phyloP scores from a whole-genome alignment of 441 rosid genomes.

The Theobroma grandiflorum region DNA sequence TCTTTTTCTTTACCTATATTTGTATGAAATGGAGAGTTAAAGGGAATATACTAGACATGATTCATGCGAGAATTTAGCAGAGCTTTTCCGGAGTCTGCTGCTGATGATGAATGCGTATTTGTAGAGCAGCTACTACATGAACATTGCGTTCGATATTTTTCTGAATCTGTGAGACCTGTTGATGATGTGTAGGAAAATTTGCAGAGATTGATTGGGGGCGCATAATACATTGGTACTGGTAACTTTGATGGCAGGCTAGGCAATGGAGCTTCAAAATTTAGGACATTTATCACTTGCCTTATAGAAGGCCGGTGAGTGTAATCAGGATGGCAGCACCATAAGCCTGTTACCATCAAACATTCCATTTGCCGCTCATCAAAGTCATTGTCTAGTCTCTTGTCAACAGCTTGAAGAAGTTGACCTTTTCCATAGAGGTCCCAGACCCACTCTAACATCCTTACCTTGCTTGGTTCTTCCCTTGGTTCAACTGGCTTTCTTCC shows the following conservation, averaged over 20 bases:
- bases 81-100: conserved; percentile 36
- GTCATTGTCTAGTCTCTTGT: conserved; percentile 41
- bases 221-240: conserved; percentile 63
- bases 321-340: conserved; percentile 87
- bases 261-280: conserved; percentile 58
- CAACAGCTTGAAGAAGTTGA: conserved; percentile 51
- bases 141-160: conserved; percentile 28
- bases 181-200: conserved; percentile 41
- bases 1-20: neutral
- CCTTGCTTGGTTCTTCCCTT: conserved; percentile 46
- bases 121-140: conserved; percentile 37
- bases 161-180: conserved; percentile 32
- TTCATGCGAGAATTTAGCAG: conserved; percentile 28
- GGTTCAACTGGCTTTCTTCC: conserved; percentile 64
- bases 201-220: conserved; percentile 48
- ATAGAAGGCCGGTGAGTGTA: conserved; percentile 62
- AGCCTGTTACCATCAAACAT: conserved; percentile 58
- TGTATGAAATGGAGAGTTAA: neutral
- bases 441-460: conserved; percentile 68
- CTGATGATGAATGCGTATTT: conserved; percentile 27
- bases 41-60: neutral
- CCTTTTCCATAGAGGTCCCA: conserved; percentile 73
- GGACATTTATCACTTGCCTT: conserved; percentile 53
- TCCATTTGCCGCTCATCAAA: conserved; percentile 57
- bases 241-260: conserved; percentile 57